Evolutionary conservation across 2,329 filamentous ascomycete species (phyloP).

Genomic region (Beauveria asiatica): DNA sequence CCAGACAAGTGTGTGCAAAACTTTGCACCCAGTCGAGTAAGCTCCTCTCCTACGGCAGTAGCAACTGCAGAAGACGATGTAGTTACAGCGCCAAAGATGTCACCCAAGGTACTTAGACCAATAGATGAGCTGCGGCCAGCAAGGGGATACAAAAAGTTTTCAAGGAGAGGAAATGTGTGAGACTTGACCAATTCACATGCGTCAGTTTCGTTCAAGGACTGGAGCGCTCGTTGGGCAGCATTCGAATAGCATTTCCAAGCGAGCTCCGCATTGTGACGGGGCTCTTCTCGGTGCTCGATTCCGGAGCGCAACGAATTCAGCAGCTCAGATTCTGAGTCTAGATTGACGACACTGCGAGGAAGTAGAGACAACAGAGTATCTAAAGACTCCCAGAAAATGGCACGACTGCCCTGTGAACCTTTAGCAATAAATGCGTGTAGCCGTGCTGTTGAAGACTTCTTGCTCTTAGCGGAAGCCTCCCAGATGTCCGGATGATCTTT

Average conservation of each 20-base stretch:
- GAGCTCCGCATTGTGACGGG: conserved; percentile 53
- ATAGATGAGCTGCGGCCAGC: conserved; percentile 29
- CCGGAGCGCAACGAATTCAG: conserved; percentile 62
- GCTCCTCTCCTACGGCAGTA: conserved; percentile 47
- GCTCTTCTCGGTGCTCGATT: conserved; percentile 66
- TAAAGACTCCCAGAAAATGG: conserved; percentile 65
- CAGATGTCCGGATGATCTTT: conserved; percentile 59
- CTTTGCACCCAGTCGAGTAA: conserved; percentile 51
- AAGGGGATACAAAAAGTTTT: conserved; percentile 43
- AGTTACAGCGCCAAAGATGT: conserved; percentile 38
- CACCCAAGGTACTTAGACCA: conserved; percentile 32
- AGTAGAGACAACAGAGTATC: conserved; percentile 54
- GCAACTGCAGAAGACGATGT: conserved; percentile 33
- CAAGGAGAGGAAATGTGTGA: conserved; percentile 45
- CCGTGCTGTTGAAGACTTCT: conserved; percentile 45
- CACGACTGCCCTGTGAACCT: conserved; percentile 71
- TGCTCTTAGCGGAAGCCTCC: conserved; percentile 46
- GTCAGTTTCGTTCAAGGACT: conserved; percentile 36
- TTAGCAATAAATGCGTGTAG: conserved; percentile 68
- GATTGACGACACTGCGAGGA: conserved; percentile 33
- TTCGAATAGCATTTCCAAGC: conserved; percentile 73
- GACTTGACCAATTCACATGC: conserved; percentile 35
- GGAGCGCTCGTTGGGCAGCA: conserved; percentile 46
- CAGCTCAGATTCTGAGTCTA: conserved; percentile 50
- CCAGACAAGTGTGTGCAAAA: conserved; percentile 61